Conservation (phyloP, 208 protist species). For the Herpetomonas muscarum region DNA sequence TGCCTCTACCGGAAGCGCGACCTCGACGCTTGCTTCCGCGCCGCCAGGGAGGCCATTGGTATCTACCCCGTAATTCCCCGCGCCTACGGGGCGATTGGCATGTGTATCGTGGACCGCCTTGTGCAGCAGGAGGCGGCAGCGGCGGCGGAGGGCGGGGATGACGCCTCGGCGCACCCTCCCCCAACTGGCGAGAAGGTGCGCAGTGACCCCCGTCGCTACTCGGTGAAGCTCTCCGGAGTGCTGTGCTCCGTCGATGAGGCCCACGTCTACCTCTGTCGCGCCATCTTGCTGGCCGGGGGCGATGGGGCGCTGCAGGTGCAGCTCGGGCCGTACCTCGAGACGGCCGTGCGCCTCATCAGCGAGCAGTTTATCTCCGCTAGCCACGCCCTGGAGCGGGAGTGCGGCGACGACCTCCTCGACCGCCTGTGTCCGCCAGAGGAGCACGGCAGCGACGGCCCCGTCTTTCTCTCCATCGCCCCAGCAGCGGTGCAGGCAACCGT, state of each 20-base stretch:
- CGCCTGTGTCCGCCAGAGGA: constrained; percentile 17
- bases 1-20: constrained; percentile 24
- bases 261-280: constrained; percentile 36
- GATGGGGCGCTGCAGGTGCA: constrained; percentile 24
- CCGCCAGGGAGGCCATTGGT: constrained; percentile 30
- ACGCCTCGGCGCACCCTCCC: constrained; percentile 6
- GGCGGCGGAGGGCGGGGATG: not conserved
- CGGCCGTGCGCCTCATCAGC: constrained; percentile 27
- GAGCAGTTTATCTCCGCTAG: constrained; percentile 40
- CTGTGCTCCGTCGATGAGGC: constrained; percentile 44
- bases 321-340: constrained; percentile 34
- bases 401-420: constrained; percentile 17
- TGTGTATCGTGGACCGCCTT: constrained; percentile 42
- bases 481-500: constrained; percentile 9
- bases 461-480: constrained; percentile 12
- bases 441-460: constrained; percentile 4
- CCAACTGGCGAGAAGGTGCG: constrained; percentile 25
- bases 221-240: constrained; percentile 28
- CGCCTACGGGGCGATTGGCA: constrained; percentile 41
- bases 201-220: constrained; percentile 24
- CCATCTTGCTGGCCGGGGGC: constrained; percentile 27
- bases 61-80: constrained; percentile 47
- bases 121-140: constrained; percentile 20
- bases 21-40: constrained; percentile 23
- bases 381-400: constrained; percentile 29